Conservation (phyloP, 495 filamentous ascomycete genomes). For the Parachaetomium inaequale region DNA sequence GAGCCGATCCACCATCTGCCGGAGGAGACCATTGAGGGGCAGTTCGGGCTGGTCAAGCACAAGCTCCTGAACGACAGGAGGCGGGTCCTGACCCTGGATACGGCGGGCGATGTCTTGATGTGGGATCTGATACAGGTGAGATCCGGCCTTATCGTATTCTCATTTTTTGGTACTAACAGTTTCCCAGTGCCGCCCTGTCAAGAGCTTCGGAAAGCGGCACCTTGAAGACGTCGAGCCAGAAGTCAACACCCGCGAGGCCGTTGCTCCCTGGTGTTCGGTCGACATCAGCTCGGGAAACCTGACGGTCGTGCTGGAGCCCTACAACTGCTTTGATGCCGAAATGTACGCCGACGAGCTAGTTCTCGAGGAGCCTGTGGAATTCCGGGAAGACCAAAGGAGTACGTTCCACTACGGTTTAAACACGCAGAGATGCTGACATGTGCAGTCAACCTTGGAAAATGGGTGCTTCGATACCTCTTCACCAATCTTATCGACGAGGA, state of each 20-base stretch:
- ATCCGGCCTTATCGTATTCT: slow-evolving; percentile 1
- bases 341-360: slow-evolving; percentile 88
- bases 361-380: slow-evolving; percentile 67
- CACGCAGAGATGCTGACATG: slow-evolving; percentile 12
- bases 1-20: slow-evolving; percentile 71
- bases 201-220: slow-evolving; percentile 87
- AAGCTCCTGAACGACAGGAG: slow-evolving; percentile 86
- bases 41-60: slow-evolving; percentile 92
- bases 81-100: slow-evolving; percentile 86
- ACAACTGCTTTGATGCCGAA: slow-evolving; percentile 96
- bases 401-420: slow-evolving; percentile 35
- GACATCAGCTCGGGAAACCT: slow-evolving; percentile 89
- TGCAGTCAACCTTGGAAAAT: slow-evolving; percentile 92
- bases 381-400: slow-evolving; percentile 94
- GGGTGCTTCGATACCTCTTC: slow-evolving; percentile 92
- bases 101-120: slow-evolving; percentile 89
- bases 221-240: slow-evolving; percentile 87
- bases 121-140: slow-evolving; percentile 86
- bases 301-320: slow-evolving; percentile 86
- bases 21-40: slow-evolving; percentile 86
- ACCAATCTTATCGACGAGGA: slow-evolving; percentile 85
- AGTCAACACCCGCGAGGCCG: slow-evolving; percentile 81
- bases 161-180: slow-evolving; percentile 10
- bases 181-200: slow-evolving; percentile 70
- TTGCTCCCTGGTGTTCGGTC: slow-evolving; percentile 92